Base-by-base conservation (phyloP, 768 basidiomycete genomes). In the Tephrocybe sp. region DNA sequence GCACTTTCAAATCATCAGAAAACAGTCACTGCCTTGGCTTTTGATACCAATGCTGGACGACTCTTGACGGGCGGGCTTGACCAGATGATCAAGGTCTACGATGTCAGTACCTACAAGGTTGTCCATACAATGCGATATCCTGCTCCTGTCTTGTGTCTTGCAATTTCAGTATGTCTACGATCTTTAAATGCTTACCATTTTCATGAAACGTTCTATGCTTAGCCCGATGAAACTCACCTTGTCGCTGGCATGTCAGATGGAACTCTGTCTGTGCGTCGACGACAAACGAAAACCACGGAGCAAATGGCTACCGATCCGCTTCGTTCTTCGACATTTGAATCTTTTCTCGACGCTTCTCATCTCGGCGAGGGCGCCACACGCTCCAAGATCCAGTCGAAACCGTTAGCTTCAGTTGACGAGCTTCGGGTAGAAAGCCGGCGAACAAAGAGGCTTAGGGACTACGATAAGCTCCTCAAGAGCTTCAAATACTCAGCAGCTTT, bases 71-170 rank as follows among this genome's bases (percentile, higher is more conserved):
- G 93, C 26, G 84, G 90, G 38, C 74, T 99, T 55, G 97, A 99
- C 66, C 94, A 96, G 59, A 89, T 99, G 89, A 92, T 98, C 51
- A 99, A 99, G 71, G 95, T 98, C 31, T 99, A 98, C 71, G 96
- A 98, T 68, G 84, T 95, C 33, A 83, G 88, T 64, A 83, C 83
- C 13, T 98, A 96, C 76, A 89, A 90, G 62, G 97, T 99, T 32
- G 85, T 97, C 12, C 97, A 99, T 62, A 98, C 97, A 4, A 98
- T 99, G 92, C 86, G 97, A 39, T 98, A 98, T 68, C 91, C 96
- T 4, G 92, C 94, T 4, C 92, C 94, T 5, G 69, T 99, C 1
- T 76, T 99, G 14, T 92, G 87, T 62, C 73, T 98, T 38, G 93
- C 94, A 13, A 77, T 98, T 40, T 98, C 96, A 52, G 95, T 96